Conservation (phyloP, 2,329 filamentous ascomycete genomes). For the Fonsecaea monophora region DNA sequence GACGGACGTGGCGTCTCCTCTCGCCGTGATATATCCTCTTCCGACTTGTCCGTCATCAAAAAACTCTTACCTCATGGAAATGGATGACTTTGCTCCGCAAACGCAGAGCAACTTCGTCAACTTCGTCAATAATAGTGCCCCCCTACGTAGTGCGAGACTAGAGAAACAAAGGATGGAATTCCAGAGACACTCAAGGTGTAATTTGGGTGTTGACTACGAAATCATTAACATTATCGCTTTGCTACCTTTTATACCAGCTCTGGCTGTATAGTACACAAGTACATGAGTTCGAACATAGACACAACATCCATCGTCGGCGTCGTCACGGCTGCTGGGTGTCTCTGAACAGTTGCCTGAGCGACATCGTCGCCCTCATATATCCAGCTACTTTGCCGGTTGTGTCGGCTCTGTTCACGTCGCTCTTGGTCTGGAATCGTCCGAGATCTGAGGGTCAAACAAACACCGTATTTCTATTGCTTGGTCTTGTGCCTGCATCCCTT, state of each 20-base stretch:
- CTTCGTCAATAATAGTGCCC: neutral
- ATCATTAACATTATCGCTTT: conserved; percentile 8
- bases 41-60: neutral
- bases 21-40: neutral
- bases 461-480: neutral
- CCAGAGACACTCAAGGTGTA: neutral
- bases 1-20: neutral
- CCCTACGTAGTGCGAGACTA: neutral
- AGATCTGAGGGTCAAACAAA: neutral
- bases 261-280: conserved; percentile 1
- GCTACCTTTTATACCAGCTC: neutral
- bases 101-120: neutral
- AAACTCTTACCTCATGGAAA: neutral
- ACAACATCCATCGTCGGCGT: neutral
- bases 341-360: neutral
- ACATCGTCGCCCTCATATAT: neutral
- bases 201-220: neutral
- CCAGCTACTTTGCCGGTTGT: neutral
- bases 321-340: neutral
- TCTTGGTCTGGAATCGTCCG: neutral
- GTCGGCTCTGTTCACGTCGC: neutral
- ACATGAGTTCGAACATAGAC: conserved; percentile 2
- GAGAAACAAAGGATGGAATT: neutral
- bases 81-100: neutral
- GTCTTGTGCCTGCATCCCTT: neutral